Conservation (phyloP, 176 grass and related monocot genomes). For the Carex scoparia region DNA sequence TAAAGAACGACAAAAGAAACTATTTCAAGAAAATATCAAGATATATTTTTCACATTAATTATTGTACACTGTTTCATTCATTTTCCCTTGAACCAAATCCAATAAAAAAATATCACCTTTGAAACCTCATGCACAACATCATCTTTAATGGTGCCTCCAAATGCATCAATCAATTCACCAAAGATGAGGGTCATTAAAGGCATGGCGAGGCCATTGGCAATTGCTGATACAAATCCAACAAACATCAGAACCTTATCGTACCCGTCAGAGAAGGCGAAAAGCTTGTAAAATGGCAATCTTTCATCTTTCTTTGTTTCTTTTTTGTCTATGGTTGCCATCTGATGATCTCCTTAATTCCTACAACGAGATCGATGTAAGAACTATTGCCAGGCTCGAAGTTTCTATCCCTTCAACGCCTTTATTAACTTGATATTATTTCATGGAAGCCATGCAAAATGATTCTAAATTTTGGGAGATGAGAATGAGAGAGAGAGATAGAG, state of each 20-base stretch:
- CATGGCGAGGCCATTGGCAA: constrained; percentile 37
- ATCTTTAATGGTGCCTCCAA: constrained; percentile 4
- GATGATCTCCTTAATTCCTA: background rate
- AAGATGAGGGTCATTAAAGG: constrained; percentile 39
- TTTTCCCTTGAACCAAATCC: background rate
- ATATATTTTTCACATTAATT: background rate
- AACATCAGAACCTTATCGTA: constrained; percentile 29
- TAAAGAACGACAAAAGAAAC: background rate
- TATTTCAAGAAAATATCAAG: constrained; percentile 10
- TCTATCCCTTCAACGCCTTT: background rate
- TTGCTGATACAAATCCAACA: constrained; percentile 10
- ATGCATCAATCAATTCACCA: constrained; percentile 38
- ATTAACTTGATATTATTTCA: background rate
- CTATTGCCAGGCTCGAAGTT: background rate
- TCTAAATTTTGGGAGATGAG: background rate
- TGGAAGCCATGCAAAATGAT: background rate
- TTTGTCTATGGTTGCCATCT: background rate
- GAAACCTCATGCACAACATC: constrained; percentile 35
- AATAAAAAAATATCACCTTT: constrained; percentile 20
- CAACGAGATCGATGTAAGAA: background rate
- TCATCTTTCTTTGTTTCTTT: constrained; percentile 8
- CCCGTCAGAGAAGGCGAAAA: constrained; percentile 31
- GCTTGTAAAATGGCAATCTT: constrained; percentile 31
- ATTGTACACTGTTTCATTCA: background rate
- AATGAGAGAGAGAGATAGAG: background rate